These are phyloP conservation scores for Aspergillus caelatus DNA, from an alignment of 2,329 filamentous ascomycete genomes.

Conservation along the genomic window DNA sequence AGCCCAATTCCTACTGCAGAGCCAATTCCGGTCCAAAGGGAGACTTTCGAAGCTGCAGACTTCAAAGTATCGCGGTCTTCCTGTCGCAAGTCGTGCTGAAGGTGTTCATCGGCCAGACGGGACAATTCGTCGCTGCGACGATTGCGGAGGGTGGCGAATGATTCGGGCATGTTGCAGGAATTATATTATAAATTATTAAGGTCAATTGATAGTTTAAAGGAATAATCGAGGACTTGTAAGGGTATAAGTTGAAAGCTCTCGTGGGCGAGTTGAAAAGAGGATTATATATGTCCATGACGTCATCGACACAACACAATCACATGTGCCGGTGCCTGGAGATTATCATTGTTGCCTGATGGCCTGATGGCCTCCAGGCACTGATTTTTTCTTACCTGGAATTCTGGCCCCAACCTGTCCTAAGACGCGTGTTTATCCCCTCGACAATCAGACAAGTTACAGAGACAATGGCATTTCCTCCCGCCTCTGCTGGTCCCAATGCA, in stretches of 20 bases:
- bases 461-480: not conserved
- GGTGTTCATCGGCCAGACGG: conserved; percentile 60
- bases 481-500: conserved; percentile 3
- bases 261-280: not conserved
- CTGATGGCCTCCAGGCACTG: not conserved
- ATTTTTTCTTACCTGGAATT: not conserved
- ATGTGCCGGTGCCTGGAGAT: not conserved
- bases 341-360: not conserved
- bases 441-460: not conserved
- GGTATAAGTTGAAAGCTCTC: not conserved
- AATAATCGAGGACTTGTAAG: not conserved
- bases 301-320: not conserved
- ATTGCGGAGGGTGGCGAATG: conserved; percentile 52
- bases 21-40: conserved; percentile 59
- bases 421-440: not conserved
- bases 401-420: not conserved
- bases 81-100: conserved; percentile 60
- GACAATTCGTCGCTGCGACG: conserved; percentile 54
- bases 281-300: not conserved
- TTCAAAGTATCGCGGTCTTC: conserved; percentile 62
- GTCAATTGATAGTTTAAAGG: not conserved
- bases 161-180: conserved; percentile 41
- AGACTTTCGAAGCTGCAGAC: conserved; percentile 58
- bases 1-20: conserved; percentile 63
- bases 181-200: not conserved